phyloP scores from a whole-genome alignment of 2,329 filamentous ascomycete species.

The Nigrograna mackinnonii region DNA sequence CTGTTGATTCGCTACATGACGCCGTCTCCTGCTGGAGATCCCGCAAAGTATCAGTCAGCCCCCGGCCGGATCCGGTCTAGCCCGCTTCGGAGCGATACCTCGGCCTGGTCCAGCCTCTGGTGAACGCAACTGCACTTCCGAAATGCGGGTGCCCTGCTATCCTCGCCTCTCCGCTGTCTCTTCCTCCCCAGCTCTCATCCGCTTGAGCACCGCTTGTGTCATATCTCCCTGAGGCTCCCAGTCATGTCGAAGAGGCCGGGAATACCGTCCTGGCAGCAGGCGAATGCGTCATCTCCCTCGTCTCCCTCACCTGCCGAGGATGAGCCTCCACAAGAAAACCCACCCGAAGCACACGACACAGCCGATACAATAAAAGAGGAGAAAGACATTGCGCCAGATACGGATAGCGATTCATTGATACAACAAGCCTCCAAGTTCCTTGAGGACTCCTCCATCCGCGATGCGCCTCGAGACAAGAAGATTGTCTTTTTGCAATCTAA shows the following conservation, averaged over 20 bases:
- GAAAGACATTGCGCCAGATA: conserved; percentile 11
- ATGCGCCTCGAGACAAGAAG: conserved; percentile 73
- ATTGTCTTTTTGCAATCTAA: conserved; percentile 77
- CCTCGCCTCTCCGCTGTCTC: not conserved
- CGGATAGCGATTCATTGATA: conserved; percentile 39
- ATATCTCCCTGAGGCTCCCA: too few species aligned
- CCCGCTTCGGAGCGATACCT: too few species aligned
- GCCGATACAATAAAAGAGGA: conserved; percentile 9
- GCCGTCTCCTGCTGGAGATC: not conserved
- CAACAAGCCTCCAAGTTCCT: conserved; percentile 78
- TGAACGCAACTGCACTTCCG: not conserved
- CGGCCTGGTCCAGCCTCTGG: not conserved
- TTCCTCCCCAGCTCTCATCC: too few species aligned
- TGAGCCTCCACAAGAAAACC: conserved; percentile 3
- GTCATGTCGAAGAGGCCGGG: conserved; percentile 10
- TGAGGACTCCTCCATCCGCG: conserved; percentile 70
- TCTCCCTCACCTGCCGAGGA: not conserved
- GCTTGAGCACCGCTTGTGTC: too few species aligned
- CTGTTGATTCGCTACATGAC: conserved; percentile 5
- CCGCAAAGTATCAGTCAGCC: not conserved
- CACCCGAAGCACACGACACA: not conserved
- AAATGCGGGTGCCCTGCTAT: not conserved
- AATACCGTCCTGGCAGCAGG: conserved; percentile 28
- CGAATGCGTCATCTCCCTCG: conserved; percentile 6
- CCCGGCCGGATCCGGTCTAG: too few species aligned